A percentile compares a stretch with the other conserved stretches of the same genome.
These are phyloP conservation scores for Brassica rapa DNA, from an alignment of 345 rosid species.

Conservation along the genomic window DNA sequence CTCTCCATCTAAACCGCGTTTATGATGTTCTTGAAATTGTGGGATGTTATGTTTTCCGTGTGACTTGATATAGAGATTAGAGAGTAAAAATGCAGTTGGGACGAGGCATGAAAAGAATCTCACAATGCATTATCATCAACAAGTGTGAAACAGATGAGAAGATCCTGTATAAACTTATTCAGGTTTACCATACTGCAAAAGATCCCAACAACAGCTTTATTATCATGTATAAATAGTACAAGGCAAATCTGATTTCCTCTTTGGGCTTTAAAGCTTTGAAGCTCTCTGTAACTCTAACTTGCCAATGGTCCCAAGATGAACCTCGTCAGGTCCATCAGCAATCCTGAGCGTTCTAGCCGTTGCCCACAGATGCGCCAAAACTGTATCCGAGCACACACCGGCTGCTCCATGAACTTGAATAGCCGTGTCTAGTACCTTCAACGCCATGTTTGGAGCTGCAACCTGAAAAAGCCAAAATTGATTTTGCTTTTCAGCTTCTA, in stretches of 20 bases:
- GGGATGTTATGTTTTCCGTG: not conserved
- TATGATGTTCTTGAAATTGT: not conserved
- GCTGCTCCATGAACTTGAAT: constrained; percentile 95
- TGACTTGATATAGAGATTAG: too few species aligned
- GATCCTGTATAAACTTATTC: not conserved
- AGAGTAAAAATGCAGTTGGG: not conserved
- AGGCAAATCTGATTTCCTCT: not conserved
- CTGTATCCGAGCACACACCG: constrained; percentile 78
- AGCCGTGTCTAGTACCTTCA: constrained; percentile 81
- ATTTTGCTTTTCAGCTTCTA: too few species aligned
- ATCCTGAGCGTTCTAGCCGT: constrained; percentile 80
- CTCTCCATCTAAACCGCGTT: constrained; percentile 9
- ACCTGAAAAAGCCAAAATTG: too few species aligned
- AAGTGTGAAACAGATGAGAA: constrained; percentile 6
- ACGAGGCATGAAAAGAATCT: not conserved
- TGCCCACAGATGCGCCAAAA: constrained; percentile 87
- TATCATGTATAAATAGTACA: not conserved
- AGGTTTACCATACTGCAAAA: constrained; percentile 1
- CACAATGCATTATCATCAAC: not conserved
- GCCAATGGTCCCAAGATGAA: constrained; percentile 89
- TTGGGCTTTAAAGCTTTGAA: constrained; percentile 60
- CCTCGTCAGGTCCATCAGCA: constrained; percentile 95
- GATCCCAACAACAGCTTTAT: constrained; percentile 9
- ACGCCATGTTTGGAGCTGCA: constrained; percentile 94
- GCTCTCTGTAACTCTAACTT: constrained; percentile 69